Base-by-base conservation (phyloP, 805 yeast genomes). In the Zygosaccharomyces lentus region DNA sequence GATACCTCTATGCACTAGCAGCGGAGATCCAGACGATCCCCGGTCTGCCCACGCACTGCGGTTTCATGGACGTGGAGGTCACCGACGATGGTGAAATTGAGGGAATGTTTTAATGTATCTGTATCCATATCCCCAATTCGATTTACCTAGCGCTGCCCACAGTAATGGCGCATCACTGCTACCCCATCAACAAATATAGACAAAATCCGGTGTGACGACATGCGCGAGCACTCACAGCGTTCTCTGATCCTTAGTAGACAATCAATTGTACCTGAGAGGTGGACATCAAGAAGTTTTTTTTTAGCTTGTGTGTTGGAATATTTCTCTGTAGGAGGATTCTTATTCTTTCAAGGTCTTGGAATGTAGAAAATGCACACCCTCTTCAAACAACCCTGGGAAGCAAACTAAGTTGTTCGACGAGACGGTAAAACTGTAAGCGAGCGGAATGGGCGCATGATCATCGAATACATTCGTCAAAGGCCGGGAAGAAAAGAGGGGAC, bases 1-100 rank as follows among this genome's bases (percentile, higher is more conserved):
- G 93, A 4, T 85, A 85, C 67, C 73, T 85, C 66, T 85, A 84
- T 61, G 93, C 91, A 4, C 73, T 85, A 58, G 93, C 95, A 4
- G 93, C 88, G 45, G 90, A 84, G 66, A 85, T 85, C 59, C 87
- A 82, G 73, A 85, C 95, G 37, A 85, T 85, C 58, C 95, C 95
- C 24, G 93, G 95, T 49, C 74, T 85, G 64, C 87, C 93, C 47
- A 85, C 95, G 3, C 86, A 84, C 62, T 81, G 87, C 64, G 93
- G 95, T 34, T 85, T 81, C 69, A 85, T 85, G 91, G 84, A 85
- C 57, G 88, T 85, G 41, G 93, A 85, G 67, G 88, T 85, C 43
- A 77, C 80, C 59, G 87, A 81, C 34, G 78, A 84, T 52, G 91
- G 90, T 47, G 87, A 85, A 60, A 85, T 85, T 55, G 90, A 84